phyloP scores from a whole-genome alignment of 768 basidiomycete genomes.

The Sutorius australiensis region DNA sequence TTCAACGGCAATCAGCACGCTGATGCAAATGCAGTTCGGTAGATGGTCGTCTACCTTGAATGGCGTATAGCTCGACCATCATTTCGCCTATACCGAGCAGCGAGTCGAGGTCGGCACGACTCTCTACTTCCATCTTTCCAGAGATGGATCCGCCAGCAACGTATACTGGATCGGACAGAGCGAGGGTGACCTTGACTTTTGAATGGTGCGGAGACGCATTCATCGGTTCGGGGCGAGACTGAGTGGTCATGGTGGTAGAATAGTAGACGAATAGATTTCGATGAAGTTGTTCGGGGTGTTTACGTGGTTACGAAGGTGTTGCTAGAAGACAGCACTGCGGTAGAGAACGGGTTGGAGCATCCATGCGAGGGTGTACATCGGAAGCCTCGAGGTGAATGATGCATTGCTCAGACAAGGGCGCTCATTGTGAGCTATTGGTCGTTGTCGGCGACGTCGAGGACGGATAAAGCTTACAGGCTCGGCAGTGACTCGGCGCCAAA shows the following conservation, averaged over 20 bases:
- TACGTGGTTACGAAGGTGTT: slow-evolving; percentile 13
- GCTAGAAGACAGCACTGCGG: slow-evolving; percentile 3
- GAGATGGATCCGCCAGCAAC: slow-evolving; percentile 64
- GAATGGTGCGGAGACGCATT: slow-evolving; percentile 77
- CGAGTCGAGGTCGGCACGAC: slow-evolving; percentile 57
- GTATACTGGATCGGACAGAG: slow-evolving; percentile 54
- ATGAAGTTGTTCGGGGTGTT: slow-evolving; percentile 4
- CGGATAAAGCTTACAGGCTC: background rate
- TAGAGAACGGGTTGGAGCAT: slow-evolving; percentile 3
- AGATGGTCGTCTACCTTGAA: slow-evolving; percentile 48
- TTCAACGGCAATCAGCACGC: slow-evolving; percentile 27
- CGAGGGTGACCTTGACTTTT: slow-evolving; percentile 68
- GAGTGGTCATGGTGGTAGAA: slow-evolving; percentile 25
- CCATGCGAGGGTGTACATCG: slow-evolving; percentile 14
- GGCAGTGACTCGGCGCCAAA: background rate
- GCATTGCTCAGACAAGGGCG: slow-evolving; percentile 14
- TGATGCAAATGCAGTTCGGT: background rate
- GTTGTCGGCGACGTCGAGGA: background rate
- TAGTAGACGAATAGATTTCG: background rate
- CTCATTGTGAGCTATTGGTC: slow-evolving; percentile 16
- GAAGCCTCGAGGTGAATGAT: background rate
- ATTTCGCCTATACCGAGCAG: slow-evolving; percentile 71
- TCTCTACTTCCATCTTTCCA: slow-evolving; percentile 80
- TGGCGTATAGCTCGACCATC: slow-evolving; percentile 72
- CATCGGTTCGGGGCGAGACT: slow-evolving; percentile 59